Conservation (phyloP, 2,329 filamentous ascomycete species). For the Pseudogymnoascus sp. region DNA sequence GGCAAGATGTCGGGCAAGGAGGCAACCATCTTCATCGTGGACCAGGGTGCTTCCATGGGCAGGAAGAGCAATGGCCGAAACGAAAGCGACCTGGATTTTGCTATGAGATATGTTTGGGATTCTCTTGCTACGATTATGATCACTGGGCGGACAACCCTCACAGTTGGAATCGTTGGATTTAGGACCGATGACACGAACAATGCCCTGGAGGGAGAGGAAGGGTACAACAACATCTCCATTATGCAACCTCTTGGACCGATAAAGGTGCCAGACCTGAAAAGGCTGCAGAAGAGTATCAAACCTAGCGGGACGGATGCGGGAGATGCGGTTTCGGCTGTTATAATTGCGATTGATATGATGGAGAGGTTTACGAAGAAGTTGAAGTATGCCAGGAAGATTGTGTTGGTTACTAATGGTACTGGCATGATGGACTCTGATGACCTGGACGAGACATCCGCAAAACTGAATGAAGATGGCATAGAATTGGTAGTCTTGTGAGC, state of each 20-base stretch:
- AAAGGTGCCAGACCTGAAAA: slow-evolving; percentile 61
- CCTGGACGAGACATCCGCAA: slow-evolving; percentile 60
- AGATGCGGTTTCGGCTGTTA: slow-evolving; percentile 81
- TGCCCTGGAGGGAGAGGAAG: slow-evolving; percentile 57
- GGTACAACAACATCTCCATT: slow-evolving; percentile 75
- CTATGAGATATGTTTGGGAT: slow-evolving; percentile 91
- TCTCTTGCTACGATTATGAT: slow-evolving; percentile 70
- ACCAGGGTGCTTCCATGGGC: slow-evolving; percentile 81
- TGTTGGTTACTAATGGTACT: slow-evolving; percentile 77
- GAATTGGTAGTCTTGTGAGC: slow-evolving; percentile 71
- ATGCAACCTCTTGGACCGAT: slow-evolving; percentile 59
- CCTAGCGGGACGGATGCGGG: slow-evolving; percentile 63
- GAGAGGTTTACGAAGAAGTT: slow-evolving; percentile 68
- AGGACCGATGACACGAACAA: slow-evolving; percentile 73
- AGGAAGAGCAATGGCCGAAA: slow-evolving; percentile 61
- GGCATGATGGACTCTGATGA: slow-evolving; percentile 66
- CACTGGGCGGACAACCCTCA: slow-evolving; percentile 62
- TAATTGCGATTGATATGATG: slow-evolving; percentile 84
- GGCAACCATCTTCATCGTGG: slow-evolving; percentile 84
- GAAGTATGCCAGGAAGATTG: slow-evolving; percentile 73
- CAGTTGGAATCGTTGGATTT: slow-evolving; percentile 73
- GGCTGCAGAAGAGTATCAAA: slow-evolving; percentile 55
- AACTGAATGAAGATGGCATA: slow-evolving; percentile 70
- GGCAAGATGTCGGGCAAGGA: slow-evolving; percentile 80
- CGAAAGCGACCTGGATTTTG: slow-evolving; percentile 80